These are phyloP conservation scores for Ligustrum vulgare DNA, from an alignment of 257 asterid species.

Conservation along the genomic window DNA sequence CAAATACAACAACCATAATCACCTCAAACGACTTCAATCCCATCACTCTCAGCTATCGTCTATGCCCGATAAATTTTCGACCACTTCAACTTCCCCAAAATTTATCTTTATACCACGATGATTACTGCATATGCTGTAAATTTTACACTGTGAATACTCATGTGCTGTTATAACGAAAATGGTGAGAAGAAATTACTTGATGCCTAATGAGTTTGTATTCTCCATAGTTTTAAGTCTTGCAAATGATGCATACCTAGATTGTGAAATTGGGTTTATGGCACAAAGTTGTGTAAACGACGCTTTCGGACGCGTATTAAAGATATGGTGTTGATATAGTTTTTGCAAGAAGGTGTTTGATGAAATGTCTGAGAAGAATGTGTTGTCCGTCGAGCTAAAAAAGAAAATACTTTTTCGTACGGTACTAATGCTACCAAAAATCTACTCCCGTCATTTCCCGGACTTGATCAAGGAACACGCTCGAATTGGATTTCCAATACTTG, in stretches of 20 bases:
- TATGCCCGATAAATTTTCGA: slow-evolving; percentile 74
- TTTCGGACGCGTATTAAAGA: slow-evolving; percentile 61
- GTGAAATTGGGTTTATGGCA: slow-evolving; percentile 54
- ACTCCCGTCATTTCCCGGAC: no score
- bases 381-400: no score
- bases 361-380: slow-evolving; percentile 57
- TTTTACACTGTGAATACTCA: no score
- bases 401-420: no score
- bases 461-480: no score
- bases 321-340: slow-evolving; percentile 36
- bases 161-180: no score
- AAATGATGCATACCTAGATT: slow-evolving; percentile 61
- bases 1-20: slow-evolving; percentile 50
- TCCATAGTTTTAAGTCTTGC: slow-evolving; percentile 59
- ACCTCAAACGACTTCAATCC: slow-evolving; percentile 78
- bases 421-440: no score
- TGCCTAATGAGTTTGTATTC: slow-evolving; percentile 66
- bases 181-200: slow-evolving; percentile 48
- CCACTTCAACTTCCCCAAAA: slow-evolving; percentile 51
- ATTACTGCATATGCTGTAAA: slow-evolving; percentile 39
- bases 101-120: slow-evolving; percentile 59
- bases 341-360: slow-evolving; percentile 74
- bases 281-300: slow-evolving; percentile 65
- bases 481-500: no score
- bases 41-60: no score